These are phyloP conservation scores for Bruguiera gymnorhiza DNA, from an alignment of 345 rosid species.

Conservation along the genomic window DNA sequence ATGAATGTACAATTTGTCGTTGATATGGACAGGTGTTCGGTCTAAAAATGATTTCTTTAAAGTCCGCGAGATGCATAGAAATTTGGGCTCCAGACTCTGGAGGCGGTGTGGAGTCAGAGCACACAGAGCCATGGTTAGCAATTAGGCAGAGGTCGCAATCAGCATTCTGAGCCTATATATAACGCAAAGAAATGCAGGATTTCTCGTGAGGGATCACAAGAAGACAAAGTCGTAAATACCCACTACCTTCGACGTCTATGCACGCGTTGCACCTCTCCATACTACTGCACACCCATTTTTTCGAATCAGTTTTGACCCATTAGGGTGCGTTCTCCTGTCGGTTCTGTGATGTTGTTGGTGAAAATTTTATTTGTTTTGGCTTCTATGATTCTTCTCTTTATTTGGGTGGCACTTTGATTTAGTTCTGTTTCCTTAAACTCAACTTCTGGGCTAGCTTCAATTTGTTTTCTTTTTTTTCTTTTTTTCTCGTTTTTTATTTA, in stretches of 20 bases:
- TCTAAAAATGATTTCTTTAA: constrained; percentile 6
- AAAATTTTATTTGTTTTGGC: constrained; percentile 11
- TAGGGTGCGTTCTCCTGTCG: constrained; percentile 10
- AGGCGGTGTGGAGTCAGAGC: neutral
- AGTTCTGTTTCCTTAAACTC: constrained; percentile 5
- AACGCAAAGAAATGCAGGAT: constrained; percentile 14
- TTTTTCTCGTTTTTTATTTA: neutral
- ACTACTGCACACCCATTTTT: constrained; percentile 5
- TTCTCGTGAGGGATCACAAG: constrained; percentile 55
- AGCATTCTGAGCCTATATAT: constrained; percentile 7
- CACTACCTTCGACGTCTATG: constrained; percentile 29
- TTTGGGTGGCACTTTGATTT: constrained; percentile 26
- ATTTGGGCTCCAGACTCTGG: constrained; percentile 1
- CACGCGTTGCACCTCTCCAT: constrained; percentile 34
- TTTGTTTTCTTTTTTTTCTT: constrained; percentile 16
- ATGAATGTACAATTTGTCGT: neutral
- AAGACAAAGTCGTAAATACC: constrained; percentile 22
- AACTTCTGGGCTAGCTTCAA: constrained; percentile 33
- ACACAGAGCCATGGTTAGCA: neutral
- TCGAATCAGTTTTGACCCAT: neutral
- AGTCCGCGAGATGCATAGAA: constrained; percentile 19
- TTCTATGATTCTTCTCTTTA: constrained; percentile 14
- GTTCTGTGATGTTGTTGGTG: neutral
- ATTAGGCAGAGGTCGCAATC: neutral
- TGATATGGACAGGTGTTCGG: constrained; percentile 29